phyloP scores from a whole-genome alignment of 2,329 filamentous ascomycete genomes.

The Aspergillus fischeri region DNA sequence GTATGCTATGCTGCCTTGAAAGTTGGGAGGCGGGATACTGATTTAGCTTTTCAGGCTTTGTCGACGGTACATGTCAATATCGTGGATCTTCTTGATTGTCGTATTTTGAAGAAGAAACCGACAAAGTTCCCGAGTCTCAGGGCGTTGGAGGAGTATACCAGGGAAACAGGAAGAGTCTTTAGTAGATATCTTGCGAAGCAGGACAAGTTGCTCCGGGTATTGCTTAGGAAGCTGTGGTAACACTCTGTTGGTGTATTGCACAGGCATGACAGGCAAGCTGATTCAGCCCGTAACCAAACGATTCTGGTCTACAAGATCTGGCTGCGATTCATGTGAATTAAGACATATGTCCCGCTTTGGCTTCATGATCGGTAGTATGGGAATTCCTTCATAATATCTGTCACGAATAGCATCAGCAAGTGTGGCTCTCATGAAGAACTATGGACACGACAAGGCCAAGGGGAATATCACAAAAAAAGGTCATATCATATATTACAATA shows the following conservation, averaged over 20 bases:
- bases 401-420: background rate
- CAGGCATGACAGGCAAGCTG: background rate
- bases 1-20: constrained; percentile 8
- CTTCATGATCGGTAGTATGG: background rate
- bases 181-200: constrained; percentile 14
- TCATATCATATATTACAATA: background rate
- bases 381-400: background rate
- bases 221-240: constrained; percentile 16
- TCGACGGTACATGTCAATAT: constrained; percentile 24
- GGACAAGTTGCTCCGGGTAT: constrained; percentile 15
- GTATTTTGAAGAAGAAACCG: constrained; percentile 5
- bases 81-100: constrained; percentile 27
- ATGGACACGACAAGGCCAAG: background rate
- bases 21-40: background rate
- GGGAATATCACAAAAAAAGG: background rate
- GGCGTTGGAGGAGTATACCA: constrained; percentile 16
- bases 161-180: constrained; percentile 8
- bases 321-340: background rate
- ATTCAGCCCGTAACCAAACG: background rate
- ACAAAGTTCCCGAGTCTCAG: constrained; percentile 10
- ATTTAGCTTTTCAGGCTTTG: constrained; percentile 15
- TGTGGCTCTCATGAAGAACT: background rate
- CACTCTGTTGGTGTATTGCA: too few relatives aligned
- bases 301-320: background rate
- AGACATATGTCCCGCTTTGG: background rate